A percentile compares a stretch with the other conserved stretches of the same genome.
phyloP scores from a whole-genome alignment of 2,329 filamentous ascomycete species.

The Leptographium wingfieldii region DNA sequence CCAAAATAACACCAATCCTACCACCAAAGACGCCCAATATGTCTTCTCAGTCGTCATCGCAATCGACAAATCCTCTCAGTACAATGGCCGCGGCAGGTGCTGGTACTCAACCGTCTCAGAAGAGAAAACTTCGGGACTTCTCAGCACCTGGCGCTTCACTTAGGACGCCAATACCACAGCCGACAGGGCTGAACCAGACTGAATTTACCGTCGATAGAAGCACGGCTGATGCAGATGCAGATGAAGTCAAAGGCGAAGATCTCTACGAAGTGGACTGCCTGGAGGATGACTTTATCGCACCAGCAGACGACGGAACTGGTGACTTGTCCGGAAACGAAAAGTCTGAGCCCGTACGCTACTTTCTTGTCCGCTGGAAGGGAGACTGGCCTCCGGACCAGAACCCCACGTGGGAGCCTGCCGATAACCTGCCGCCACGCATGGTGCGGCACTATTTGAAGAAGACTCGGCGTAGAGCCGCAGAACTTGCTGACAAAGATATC shows the following conservation, averaged over 20 bases:
- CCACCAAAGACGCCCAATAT: background rate
- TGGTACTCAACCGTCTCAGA: background rate
- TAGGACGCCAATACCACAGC: too few relatives aligned
- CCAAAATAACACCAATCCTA: background rate
- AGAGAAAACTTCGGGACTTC: background rate
- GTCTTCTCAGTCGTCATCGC: background rate
- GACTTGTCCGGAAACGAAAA: background rate
- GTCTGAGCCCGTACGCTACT: conserved; percentile 25
- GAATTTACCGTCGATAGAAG: background rate
- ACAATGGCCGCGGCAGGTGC: background rate
- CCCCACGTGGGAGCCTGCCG: conserved; percentile 44
- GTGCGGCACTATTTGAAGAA: conserved; percentile 28
- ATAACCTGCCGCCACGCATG: conserved; percentile 31
- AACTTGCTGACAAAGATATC: background rate
- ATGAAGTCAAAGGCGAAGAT: conserved; percentile 4
- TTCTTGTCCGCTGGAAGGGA: conserved; percentile 43
- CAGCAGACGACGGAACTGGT: conserved; percentile 22
- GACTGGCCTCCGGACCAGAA: conserved; percentile 44
- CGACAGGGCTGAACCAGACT: too few relatives aligned
- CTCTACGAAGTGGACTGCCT: conserved; percentile 14
- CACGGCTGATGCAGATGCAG: conserved; percentile 4
- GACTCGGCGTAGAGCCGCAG: background rate
- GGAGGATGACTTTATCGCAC: conserved; percentile 22
- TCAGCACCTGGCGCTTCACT: too few relatives aligned
- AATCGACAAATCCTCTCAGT: too few relatives aligned